Evolutionary conservation across 176 grass and related monocot species (phyloP), one percentile per base, ranked within the genome.

Genomic region (Carex littledalei): DNA sequence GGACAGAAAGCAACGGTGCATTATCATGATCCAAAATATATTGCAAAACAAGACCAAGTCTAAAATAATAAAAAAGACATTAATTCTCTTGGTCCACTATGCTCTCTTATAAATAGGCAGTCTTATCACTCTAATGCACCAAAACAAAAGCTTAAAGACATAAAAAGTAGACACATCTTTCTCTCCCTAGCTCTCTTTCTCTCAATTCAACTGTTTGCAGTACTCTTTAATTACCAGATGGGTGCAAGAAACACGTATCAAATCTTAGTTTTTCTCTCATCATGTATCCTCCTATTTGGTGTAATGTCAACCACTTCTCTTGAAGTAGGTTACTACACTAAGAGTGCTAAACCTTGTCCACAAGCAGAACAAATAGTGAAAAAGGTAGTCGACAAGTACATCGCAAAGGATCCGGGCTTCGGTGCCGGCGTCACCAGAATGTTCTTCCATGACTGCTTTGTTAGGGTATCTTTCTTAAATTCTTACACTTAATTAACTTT

Each of bases 381-480:
- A 50, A 71, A 17, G 32, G 56, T 90, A 58, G 89, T 97, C 17
- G 31, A 1, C 17, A 78, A 78, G n/a, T 84, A 87, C 47, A 52
- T 91, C 65, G 26, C 6, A 5, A 26, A 45, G 0, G 79, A 94
- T 70, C 81, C 87, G 54, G 94, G 94, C 47, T 80, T 87, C n/a
- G 91, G 89, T 22, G 85, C 94, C 0, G 94, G 91, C 9, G 58
- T 93, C 43, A 82, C 93, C 34, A 76, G 94, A 45, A 76, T 97
- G 47, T 79, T 86, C 84, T 97, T 93, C 87, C 91, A 94, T 63
- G 92, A 94, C 78, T 94, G 92, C 81, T 94, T 94, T 13, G 88
- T 92, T 18, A 86, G 84, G 64, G 88, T 92, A 32, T 8, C 2
- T 32, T 47, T 13, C 47, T 41, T 4, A 11, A 39, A 39, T 39